A percentile compares a stretch with the other conserved stretches of the same genome.
These are phyloP conservation scores for Marasmius tenuissimus DNA, from an alignment of 1,284 basidiomycete genomes.

Conservation along the genomic window DNA sequence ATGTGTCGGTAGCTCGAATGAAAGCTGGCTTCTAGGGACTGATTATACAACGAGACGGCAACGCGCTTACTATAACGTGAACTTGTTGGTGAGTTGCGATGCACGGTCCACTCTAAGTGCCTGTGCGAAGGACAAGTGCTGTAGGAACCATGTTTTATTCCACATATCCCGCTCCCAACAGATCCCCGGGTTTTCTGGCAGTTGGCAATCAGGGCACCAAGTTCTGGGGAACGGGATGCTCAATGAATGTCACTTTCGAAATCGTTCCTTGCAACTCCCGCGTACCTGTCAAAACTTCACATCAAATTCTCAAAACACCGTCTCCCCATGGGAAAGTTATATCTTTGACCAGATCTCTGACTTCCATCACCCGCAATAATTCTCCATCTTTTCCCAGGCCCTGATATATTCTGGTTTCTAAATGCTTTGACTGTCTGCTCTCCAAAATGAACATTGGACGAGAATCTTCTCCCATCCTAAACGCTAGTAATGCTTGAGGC, in stretches of 20 bases:
- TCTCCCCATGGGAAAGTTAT: not conserved
- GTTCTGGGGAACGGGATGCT: not conserved
- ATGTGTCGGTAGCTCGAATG: not conserved
- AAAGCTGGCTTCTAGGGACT: no score
- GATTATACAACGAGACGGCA: no score
- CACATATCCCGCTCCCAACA: not conserved
- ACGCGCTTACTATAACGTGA: not conserved
- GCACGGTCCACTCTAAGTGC: not conserved
- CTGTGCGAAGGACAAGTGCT: not conserved
- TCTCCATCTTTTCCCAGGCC: not conserved
- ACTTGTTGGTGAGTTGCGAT: no score
- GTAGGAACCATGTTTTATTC: not conserved
- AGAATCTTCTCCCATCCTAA: not conserved
- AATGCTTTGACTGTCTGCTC: not conserved
- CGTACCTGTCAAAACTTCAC: not conserved
- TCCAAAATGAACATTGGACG: not conserved
- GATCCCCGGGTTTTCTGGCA: not conserved
- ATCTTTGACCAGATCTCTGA: not conserved
- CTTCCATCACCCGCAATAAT: not conserved
- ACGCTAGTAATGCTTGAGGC: not conserved
- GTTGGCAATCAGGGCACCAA: not conserved
- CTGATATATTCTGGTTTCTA: not conserved
- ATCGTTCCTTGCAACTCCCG: not conserved
- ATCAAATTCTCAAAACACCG: not conserved
- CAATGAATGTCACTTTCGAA: not conserved